These are phyloP conservation scores for Lotmaria passim DNA, from an alignment of 208 protist species.

Conservation along the genomic window DNA sequence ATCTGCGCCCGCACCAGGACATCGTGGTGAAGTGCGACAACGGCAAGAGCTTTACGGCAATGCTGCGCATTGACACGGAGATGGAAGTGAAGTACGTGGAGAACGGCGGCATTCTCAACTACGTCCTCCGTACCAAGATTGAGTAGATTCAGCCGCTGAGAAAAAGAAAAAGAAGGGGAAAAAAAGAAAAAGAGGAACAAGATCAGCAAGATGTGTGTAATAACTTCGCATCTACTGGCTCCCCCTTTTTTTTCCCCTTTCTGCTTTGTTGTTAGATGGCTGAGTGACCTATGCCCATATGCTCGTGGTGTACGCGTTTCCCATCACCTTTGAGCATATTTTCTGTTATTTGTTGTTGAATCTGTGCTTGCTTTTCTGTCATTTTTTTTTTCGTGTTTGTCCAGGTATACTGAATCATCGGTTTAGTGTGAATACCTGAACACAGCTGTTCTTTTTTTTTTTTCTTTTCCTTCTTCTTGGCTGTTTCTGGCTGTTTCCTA, in stretches of 20 bases:
- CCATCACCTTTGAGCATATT: too few relatives aligned
- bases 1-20: constrained; percentile 84
- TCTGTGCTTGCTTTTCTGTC: too few relatives aligned
- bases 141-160: constrained; percentile 13
- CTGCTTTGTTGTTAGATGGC: too few relatives aligned
- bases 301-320: too few relatives aligned
- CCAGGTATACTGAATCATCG: too few relatives aligned
- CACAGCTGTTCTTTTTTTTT: too few relatives aligned
- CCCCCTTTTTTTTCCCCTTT: not conserved
- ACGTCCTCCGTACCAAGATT: constrained; percentile 84
- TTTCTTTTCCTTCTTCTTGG: too few relatives aligned
- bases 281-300: too few relatives aligned
- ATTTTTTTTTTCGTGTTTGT: too few relatives aligned
- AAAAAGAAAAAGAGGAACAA: constrained; percentile 4
- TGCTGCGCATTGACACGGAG: constrained; percentile 94
- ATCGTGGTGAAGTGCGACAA: constrained; percentile 85
- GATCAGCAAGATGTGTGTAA: not conserved
- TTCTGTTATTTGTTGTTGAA: too few relatives aligned
- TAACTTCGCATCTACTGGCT: not conserved
- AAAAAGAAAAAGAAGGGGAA: not conserved
- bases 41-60: constrained; percentile 88
- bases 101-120: constrained; percentile 94
- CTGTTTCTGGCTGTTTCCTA: too few relatives aligned
- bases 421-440: too few relatives aligned
- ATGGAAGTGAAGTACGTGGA: constrained; percentile 95